Base-by-base conservation (phyloP, 176 grass and related monocot genomes). In the Bonia amplexicaulis region DNA sequence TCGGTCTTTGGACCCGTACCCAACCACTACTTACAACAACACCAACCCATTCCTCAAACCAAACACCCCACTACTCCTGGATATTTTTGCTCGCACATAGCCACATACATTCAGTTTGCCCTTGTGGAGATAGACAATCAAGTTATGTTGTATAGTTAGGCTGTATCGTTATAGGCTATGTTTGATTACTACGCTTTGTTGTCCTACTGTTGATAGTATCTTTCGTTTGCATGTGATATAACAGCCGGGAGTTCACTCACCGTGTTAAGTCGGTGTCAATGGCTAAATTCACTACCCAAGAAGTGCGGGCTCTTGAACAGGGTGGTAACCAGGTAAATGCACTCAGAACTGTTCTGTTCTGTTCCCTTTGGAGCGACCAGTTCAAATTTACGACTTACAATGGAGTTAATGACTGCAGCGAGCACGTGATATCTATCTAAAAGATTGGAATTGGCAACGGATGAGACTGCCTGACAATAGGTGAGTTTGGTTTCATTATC, bases 221-320 rank as follows among this genome's bases (percentile, higher is more conserved):
- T 46, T 33, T 76, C 69, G 76, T 60, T 64, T 51, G 40, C 31
- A 0, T 73, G 54, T 80, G 16, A 39, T 86, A 79, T 76, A 71
- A 66, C 93, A 94, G 93, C 77, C 93, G 93, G 33, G 96, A 99
- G 66, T 99, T 99, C 40, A 99, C 96, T 27, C 96, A 99, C 70
- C 80, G 91, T 76, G 96, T 99, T n/a, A 99, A 99, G 82, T 99
- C 96, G 2, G 93, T 99, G 67, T 96, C 96, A 13, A 92, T 96
- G 96, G 82, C 93, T 64, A 99, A 92, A 89, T 99, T 99, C 88
- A 91, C 85, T 68, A 96, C 86, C 73, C 93, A 99, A 85, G 93
- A 99, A 88, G 93, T 96, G 52, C 84, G 86, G 41, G 45, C 88
- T 82, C 93, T 96, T 51, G 91, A 99, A 85, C 89, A 91, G 74